Conservation (phyloP, 169 alveolate species). For the Plasmodium inui region DNA sequence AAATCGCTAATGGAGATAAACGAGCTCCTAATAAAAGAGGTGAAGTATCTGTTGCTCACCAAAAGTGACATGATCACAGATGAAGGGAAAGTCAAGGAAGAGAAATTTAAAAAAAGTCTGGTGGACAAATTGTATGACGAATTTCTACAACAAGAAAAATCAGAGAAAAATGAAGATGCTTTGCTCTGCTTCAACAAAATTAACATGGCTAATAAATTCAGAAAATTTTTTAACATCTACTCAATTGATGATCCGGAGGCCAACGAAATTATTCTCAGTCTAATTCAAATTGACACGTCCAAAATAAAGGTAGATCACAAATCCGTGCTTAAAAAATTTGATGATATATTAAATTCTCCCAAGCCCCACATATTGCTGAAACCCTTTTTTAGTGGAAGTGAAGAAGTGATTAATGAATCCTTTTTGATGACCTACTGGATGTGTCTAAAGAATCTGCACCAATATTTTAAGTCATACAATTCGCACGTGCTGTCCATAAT, state of each 20-base stretch:
- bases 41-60: conserved; percentile 40
- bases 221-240: conserved; percentile 23
- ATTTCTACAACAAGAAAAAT: conserved; percentile 74
- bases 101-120: conserved; percentile 27
- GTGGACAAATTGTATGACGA: conserved; percentile 72
- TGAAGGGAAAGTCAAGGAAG: conserved; percentile 21
- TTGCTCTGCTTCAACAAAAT: conserved; percentile 64
- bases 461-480: conserved; percentile 47
- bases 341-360: conserved; percentile 25
- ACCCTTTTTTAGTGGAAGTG: conserved; percentile 28
- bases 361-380: conserved; percentile 33
- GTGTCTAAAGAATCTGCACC: conserved; percentile 53
- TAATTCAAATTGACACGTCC: conserved; percentile 67
- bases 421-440: conserved; percentile 67
- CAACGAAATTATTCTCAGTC: conserved; percentile 54
- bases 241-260: conserved; percentile 62
- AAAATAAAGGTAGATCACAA: conserved; percentile 46
- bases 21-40: conserved; percentile 70
- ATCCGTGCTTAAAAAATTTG: conserved; percentile 48
- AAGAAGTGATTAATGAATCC: conserved; percentile 25
- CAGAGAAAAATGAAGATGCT: conserved; percentile 26
- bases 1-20: conserved; percentile 33
- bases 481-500: conserved; percentile 19
- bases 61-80: conserved; percentile 34
- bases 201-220: conserved; percentile 58